Percentiles rank a stretch among this genome's conserved stretches.
Conservation (phyloP, 257 asterid genomes). For the Anisodus tanguticus region DNA sequence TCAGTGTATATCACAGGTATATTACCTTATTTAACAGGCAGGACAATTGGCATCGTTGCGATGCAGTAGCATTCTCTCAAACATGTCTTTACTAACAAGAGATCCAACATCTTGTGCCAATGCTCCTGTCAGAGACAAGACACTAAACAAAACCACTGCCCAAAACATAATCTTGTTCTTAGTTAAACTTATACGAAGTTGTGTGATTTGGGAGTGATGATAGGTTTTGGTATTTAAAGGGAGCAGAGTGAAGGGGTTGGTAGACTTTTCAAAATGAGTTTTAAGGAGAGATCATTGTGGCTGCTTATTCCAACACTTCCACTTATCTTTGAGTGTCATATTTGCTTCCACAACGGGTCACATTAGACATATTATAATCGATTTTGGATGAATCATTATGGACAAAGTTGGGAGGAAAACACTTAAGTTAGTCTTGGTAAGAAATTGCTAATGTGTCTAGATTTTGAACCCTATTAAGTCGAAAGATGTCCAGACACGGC, state of each 20-base stretch:
- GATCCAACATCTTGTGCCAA: slow-evolving; percentile 38
- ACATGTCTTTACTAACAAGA: slow-evolving; percentile 28
- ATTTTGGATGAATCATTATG: not conserved
- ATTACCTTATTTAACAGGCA: not conserved
- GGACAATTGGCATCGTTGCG: slow-evolving; percentile 39
- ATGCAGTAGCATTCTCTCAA: slow-evolving; percentile 30
- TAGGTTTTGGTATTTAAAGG: slow-evolving; percentile 21
- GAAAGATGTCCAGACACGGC: slow-evolving; percentile 6
- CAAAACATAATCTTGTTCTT: slow-evolving; percentile 14
- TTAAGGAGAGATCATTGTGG: not conserved
- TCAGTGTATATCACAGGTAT: too few relatives aligned
- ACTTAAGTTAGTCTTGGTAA: not conserved
- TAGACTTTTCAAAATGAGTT: slow-evolving; percentile 29
- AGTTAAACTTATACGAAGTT: not conserved
- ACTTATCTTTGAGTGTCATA: not conserved
- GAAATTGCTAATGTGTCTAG: too few relatives aligned
- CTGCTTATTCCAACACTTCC: slow-evolving; percentile 7
- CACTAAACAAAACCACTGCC: slow-evolving; percentile 30
- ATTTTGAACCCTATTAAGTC: not conserved
- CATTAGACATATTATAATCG: not conserved
- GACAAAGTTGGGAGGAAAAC: not conserved
- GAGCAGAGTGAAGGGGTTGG: not conserved
- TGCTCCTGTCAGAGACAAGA: slow-evolving; percentile 16
- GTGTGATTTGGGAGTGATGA: slow-evolving; percentile 16
- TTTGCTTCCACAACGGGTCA: not conserved